Evolutionary conservation across 192 early-diverging fungal species (phyloP).

Genomic region (Pilaira anomala): DNA sequence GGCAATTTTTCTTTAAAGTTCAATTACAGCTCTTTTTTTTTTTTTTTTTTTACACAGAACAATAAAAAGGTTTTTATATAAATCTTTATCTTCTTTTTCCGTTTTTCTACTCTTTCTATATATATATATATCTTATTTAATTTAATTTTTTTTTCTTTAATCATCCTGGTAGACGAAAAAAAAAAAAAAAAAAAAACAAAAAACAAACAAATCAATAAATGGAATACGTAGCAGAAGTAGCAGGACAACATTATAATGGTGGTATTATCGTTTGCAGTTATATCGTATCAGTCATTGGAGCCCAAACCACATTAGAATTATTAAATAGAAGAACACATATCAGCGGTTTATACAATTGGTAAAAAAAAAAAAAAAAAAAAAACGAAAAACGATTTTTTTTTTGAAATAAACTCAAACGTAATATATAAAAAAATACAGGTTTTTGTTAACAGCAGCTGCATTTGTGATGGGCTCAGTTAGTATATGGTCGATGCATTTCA

Average conservation of each 20-base stretch:
- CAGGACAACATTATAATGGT: conserved; percentile 25
- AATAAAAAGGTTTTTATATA: no score
- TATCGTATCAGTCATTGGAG: conserved; percentile 36
- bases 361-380: no score
- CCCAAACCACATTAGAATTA: conserved; percentile 41
- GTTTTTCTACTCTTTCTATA: no score
- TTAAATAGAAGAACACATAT: conserved; percentile 35
- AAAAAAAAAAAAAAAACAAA: no score
- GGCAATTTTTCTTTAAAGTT: no score
- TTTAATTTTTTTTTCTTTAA: no score
- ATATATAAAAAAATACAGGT: conserved; percentile 25
- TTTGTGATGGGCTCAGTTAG: conserved; percentile 41
- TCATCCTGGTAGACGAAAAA: no score
- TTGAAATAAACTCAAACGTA: neutral
- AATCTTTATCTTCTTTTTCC: no score
- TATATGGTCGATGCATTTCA: conserved; percentile 47
- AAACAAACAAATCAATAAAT: no score
- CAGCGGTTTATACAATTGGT: conserved; percentile 32
- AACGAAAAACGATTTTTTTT: neutral
- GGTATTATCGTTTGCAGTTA: conserved; percentile 35
- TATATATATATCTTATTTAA: no score
- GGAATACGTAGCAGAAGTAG: neutral
- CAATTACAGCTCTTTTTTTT: no score
- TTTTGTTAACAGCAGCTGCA: conserved; percentile 33
- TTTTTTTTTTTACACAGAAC: no score